phyloP scores from a whole-genome alignment of 371 early-diverging fungal species.

The Capillidium rhysosporum region DNA sequence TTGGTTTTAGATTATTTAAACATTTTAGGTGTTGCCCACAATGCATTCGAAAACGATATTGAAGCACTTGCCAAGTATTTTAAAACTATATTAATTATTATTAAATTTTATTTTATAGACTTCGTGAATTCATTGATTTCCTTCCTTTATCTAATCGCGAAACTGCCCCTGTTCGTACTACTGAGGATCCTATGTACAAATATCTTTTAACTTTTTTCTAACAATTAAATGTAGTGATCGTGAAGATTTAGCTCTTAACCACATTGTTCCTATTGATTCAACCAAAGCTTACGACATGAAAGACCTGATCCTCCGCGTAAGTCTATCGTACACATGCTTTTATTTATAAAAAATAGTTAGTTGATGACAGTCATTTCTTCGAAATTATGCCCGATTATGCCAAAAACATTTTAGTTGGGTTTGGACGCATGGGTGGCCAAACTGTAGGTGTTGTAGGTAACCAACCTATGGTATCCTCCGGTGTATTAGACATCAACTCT shows the following conservation, averaged over 20 bases:
- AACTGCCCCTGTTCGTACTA: conserved; percentile 35
- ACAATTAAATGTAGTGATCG: conserved; percentile 17
- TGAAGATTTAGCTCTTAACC: conserved; percentile 62
- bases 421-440: conserved; percentile 69
- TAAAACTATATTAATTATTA: background rate
- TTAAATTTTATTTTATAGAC: conserved; percentile 12
- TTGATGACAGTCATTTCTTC: conserved; percentile 73
- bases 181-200: conserved; percentile 36
- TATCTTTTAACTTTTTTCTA: background rate
- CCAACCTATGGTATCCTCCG: conserved; percentile 87
- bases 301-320: conserved; percentile 55
- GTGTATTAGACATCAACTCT: conserved; percentile 88
- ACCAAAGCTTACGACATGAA: conserved; percentile 93
- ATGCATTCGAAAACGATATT: conserved; percentile 82
- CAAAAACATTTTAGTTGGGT: conserved; percentile 81
- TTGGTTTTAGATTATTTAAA: conserved; percentile 7
- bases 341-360: conserved; percentile 21
- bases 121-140: conserved; percentile 75
- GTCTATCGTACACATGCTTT: background rate
- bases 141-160: conserved; percentile 71
- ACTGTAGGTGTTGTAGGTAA: conserved; percentile 91
- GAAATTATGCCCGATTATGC: conserved; percentile 88
- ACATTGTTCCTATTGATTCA: conserved; percentile 72
- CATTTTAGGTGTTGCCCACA: conserved; percentile 58
- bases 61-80: conserved; percentile 60